Percentiles rank a stretch among this genome's conserved stretches.
Conservation (phyloP, 129 eudicot genomes). For the Pseudognaphalium luteoalbum region DNA sequence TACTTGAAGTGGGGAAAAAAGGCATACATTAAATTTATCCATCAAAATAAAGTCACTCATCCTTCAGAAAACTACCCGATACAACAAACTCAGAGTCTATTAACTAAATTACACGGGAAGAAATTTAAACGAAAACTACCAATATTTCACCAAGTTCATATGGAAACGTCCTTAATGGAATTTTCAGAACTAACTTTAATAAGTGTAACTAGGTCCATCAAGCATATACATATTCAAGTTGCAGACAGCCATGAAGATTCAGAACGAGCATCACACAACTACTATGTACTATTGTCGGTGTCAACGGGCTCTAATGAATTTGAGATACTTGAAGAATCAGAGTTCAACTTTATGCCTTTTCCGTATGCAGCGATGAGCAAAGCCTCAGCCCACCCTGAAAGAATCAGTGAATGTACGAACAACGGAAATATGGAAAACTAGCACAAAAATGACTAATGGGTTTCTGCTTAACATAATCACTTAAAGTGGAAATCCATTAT, state of each 20-base stretch:
- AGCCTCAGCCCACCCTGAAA: conserved; percentile 96
- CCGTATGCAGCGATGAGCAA: conserved; percentile 95
- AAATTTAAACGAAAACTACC: background rate
- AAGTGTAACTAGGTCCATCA: background rate
- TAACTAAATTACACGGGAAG: background rate
- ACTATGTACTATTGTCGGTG: background rate
- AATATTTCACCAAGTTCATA: background rate
- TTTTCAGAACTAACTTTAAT: background rate
- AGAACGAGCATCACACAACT: background rate
- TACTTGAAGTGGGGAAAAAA: background rate
- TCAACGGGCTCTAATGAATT: background rate
- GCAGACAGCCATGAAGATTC: conserved; percentile 1
- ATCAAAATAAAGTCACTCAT: background rate
- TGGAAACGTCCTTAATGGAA: background rate
- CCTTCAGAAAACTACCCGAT: conserved; percentile 4
- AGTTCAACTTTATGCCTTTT: conserved; percentile 51
- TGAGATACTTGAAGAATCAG: conserved; percentile 24
- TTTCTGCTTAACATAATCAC: too few relatives aligned
- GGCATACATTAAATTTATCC: background rate
- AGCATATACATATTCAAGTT: conserved; percentile 7
- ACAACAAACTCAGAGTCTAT: conserved; percentile 9
- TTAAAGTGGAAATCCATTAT: too few relatives aligned
- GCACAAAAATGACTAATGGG: too few relatives aligned
- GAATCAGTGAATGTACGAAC: conserved; percentile 8
- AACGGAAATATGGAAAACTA: conserved; percentile 3